Evolutionary conservation across 1,139 yeast species (phyloP), one percentile per base, ranked within the genome.

Genomic region (Pichia sp.): DNA sequence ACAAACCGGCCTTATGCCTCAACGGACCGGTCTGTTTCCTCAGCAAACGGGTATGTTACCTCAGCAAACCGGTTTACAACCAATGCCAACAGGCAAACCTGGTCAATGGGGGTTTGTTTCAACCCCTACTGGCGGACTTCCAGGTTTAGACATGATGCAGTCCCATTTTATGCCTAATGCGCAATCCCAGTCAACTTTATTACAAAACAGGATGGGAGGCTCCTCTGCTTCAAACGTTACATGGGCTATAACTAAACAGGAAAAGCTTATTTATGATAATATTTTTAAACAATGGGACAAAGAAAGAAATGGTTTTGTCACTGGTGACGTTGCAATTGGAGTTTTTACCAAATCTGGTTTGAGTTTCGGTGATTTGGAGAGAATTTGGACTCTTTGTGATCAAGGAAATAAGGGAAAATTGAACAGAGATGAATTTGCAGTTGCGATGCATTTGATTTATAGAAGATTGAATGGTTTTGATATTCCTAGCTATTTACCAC

Each of bases 281-380:
- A 87, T 92, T 57, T 93, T 92, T 71, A 77, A 77, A 54, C 95
- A 95, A 47, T 92, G 96, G 90, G 97, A 92, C 68, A 75, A 81
- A 19, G 68, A 76, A 36, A 78, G 78, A 50, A 76, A 74, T 51
- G 98, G 99, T 0, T 79, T 73, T 59, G 77, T 93, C 54, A 85
- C 84, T 55, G 96, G 98, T 13, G 83, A 82, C 45, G 83, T 85
- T 16, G 97, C 97, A 0, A 90, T 93, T 54, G 82, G 82, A 58
- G 85, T 93, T 42, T 90, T 93, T 70, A 85, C 95, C 50, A 93
- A 93, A 71, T 87, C 96, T 31, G 98, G 98, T 1, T 79, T 93
- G 61, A 78, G 84, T 55, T 82, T 97, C 70, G 79, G 83, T 8
- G 97, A 92, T 63, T 77, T 93, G 59, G 98, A 92, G 69, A 77